Conservation (phyloP, 164 flowering plant species). For the Berberis vulgaris region DNA sequence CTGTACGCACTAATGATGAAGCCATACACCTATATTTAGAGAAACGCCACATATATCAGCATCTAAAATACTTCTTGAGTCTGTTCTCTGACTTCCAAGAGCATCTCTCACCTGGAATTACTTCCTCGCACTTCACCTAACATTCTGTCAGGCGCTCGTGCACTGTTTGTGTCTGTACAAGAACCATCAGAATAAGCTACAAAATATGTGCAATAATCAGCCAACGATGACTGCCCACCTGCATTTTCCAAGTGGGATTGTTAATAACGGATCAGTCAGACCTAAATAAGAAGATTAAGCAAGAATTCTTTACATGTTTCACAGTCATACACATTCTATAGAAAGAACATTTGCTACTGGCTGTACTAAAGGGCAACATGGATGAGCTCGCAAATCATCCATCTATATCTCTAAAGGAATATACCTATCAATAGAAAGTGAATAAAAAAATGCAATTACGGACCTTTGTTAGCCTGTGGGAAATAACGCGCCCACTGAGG, state of each 20-base stretch:
- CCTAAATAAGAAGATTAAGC: no score
- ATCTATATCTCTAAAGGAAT: no score
- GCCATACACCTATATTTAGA: constrained; percentile 76
- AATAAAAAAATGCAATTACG: not conserved
- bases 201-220: constrained; percentile 97
- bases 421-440: not conserved
- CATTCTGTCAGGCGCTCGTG: constrained; percentile 96
- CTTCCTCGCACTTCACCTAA: constrained; percentile 97
- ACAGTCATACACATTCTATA: no score
- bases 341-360: not conserved
- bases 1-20: constrained; percentile 88
- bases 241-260: constrained; percentile 11
- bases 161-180: constrained; percentile 90
- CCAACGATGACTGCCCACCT: constrained; percentile 98
- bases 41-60: not conserved
- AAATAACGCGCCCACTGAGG: constrained; percentile 98
- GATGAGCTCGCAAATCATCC: no score
- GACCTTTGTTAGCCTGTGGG: constrained; percentile 93
- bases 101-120: constrained; percentile 61
- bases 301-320: no score
- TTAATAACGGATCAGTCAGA: not conserved
- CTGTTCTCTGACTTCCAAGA: not conserved
- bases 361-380: no score
- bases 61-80: not conserved
- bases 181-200: constrained; percentile 99